phyloP scores from a whole-genome alignment of 345 rosid species.

The Diplotaxis tenuifolia region DNA sequence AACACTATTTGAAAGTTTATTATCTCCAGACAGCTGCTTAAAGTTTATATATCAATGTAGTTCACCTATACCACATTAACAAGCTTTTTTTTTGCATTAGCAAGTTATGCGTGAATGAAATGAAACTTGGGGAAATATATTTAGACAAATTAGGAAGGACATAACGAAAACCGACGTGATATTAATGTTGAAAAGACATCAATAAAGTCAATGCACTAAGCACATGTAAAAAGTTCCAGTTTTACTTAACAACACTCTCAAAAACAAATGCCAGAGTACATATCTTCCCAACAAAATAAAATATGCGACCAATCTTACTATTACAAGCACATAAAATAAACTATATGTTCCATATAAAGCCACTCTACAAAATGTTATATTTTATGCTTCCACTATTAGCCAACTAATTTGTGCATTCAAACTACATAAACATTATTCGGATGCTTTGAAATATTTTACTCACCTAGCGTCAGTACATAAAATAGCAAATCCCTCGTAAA shows the following conservation, averaged over 20 bases:
- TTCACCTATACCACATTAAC: too few species aligned
- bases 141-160: too few species aligned
- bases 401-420: not conserved
- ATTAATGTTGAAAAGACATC: not conserved
- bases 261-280: not conserved
- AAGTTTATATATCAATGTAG: too few species aligned
- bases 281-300: not conserved
- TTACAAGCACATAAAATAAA: not conserved
- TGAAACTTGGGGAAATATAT: too few species aligned
- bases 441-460: not conserved
- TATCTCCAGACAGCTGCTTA: too few species aligned
- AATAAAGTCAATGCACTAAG: not conserved
- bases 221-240: not conserved
- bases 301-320: not conserved
- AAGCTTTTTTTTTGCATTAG: too few species aligned
- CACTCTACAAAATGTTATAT: not conserved
- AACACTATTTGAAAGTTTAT: too few species aligned
- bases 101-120: too few species aligned
- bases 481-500: not conserved
- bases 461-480: not conserved
- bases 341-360: not conserved
- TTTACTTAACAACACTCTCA: not conserved
- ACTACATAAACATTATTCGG: not conserved
- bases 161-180: not conserved
- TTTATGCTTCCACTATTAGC: not conserved